Percentiles rank a stretch among this genome's conserved stretches.
Evolutionary conservation across 257 asterid genomes (phyloP).

Genomic region (Salvia splendens): DNA sequence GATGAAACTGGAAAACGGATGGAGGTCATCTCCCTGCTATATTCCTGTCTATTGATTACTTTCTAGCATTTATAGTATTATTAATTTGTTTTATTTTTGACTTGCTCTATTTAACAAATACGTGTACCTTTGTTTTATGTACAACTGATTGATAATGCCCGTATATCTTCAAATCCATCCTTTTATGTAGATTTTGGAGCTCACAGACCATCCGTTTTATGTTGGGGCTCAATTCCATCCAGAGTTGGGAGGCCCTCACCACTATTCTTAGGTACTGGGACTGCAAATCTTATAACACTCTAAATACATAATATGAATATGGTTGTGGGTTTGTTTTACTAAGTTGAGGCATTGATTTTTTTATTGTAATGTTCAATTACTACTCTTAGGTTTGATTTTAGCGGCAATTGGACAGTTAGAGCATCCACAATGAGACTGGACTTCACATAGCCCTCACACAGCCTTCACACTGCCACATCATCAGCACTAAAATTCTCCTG

Average conservation of each 20-base stretch:
- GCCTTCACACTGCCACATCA: too few relatives aligned
- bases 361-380: slow-evolving; percentile 7
- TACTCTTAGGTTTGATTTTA: slow-evolving; percentile 51
- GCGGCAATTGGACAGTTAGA: slow-evolving; percentile 56
- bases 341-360: not conserved
- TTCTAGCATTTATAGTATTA: not conserved
- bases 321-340: too few relatives aligned
- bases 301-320: not conserved
- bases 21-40: slow-evolving; percentile 67
- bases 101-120: not conserved
- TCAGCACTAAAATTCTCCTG: too few relatives aligned
- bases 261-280: slow-evolving; percentile 58
- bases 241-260: slow-evolving; percentile 90
- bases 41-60: slow-evolving; percentile 16
- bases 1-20: slow-evolving; percentile 87
- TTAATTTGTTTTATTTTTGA: not conserved
- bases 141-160: not conserved
- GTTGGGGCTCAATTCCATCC: slow-evolving; percentile 96
- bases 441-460: too few relatives aligned
- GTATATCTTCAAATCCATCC: not conserved
- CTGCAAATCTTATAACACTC: slow-evolving; percentile 4
- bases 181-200: slow-evolving; percentile 67
- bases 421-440: too few relatives aligned
- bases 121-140: not conserved
- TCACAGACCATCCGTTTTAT: slow-evolving; percentile 70